A percentile compares a stretch with the other conserved stretches of the same genome.
These are phyloP conservation scores for Psilocybe azurescens DNA, from an alignment of 768 basidiomycete genomes.

Conservation along the genomic window DNA sequence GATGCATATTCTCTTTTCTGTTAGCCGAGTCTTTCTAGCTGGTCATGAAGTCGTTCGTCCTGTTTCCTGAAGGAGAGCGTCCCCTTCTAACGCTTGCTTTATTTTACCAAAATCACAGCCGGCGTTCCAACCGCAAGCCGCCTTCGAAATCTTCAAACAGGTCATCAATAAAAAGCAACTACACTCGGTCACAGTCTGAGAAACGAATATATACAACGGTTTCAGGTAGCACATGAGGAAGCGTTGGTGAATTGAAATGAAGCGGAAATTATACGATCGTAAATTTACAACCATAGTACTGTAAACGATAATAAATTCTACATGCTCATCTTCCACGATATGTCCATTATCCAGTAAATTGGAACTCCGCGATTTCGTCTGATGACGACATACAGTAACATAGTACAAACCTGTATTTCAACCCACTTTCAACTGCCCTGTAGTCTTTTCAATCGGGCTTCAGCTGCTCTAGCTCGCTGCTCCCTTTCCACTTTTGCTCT, in stretches of 20 bases:
- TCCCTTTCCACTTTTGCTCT: slow-evolving; percentile 89
- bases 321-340: too few relatives aligned
- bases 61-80: slow-evolving; percentile 1
- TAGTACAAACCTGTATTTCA: too few relatives aligned
- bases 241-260: too few relatives aligned
- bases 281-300: too few relatives aligned
- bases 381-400: too few relatives aligned
- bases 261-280: too few relatives aligned
- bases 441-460: slow-evolving; percentile 73
- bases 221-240: too few relatives aligned
- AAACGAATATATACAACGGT: neutral
- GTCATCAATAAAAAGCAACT: slow-evolving; percentile 54
- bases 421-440: slow-evolving; percentile 9
- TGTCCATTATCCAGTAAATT: too few relatives aligned
- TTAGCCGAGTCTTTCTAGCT: slow-evolving; percentile 57
- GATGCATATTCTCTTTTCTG: neutral
- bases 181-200: slow-evolving; percentile 46
- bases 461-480: slow-evolving; percentile 89
- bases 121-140: slow-evolving; percentile 63
- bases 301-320: too few relatives aligned
- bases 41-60: slow-evolving; percentile 68
- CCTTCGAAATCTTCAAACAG: slow-evolving; percentile 65
- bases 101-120: slow-evolving; percentile 38
- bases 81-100: neutral
- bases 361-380: too few relatives aligned